Conservation (phyloP, 1,284 basidiomycete species). For the Sporisorium exsertum region DNA sequence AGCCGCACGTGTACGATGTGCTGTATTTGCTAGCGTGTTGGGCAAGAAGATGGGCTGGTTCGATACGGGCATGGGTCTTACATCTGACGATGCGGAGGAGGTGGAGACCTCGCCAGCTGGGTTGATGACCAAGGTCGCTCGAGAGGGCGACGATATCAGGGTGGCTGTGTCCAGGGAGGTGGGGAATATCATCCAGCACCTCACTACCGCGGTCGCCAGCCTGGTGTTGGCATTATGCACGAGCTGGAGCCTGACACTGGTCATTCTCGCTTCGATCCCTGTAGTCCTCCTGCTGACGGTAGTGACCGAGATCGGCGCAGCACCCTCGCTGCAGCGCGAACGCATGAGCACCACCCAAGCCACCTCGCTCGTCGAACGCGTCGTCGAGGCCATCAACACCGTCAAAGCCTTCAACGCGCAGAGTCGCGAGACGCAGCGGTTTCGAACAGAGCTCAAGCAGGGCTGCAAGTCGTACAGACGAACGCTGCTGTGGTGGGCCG, state of each 20-base stretch:
- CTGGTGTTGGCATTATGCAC: slow-evolving; percentile 83
- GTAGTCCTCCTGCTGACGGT: slow-evolving; percentile 79
- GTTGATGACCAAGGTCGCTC: slow-evolving; percentile 91
- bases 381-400: slow-evolving; percentile 83
- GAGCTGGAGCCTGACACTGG: slow-evolving; percentile 85
- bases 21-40: slow-evolving; percentile 79
- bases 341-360: slow-evolving; percentile 78
- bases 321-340: slow-evolving; percentile 78
- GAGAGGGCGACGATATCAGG: slow-evolving; percentile 94
- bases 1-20: slow-evolving; percentile 77
- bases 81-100: slow-evolving; percentile 4
- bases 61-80: slow-evolving; percentile 57
- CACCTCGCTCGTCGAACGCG: slow-evolving; percentile 82
- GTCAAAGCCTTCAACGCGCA: slow-evolving; percentile 96
- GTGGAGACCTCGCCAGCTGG: slow-evolving; percentile 77
- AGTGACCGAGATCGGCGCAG: slow-evolving; percentile 75
- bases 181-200: slow-evolving; percentile 82
- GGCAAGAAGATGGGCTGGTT: slow-evolving; percentile 77
- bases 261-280: slow-evolving; percentile 91
- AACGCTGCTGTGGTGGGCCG: slow-evolving; percentile 81
- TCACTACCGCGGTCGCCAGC: slow-evolving; percentile 82
- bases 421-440: slow-evolving; percentile 74
- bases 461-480: slow-evolving; percentile 72
- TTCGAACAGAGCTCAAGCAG: slow-evolving; percentile 72
- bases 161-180: slow-evolving; percentile 82